These are phyloP conservation scores for Cordyceps farinosa DNA, from an alignment of 2,329 filamentous ascomycete genomes.

Conservation along the genomic window DNA sequence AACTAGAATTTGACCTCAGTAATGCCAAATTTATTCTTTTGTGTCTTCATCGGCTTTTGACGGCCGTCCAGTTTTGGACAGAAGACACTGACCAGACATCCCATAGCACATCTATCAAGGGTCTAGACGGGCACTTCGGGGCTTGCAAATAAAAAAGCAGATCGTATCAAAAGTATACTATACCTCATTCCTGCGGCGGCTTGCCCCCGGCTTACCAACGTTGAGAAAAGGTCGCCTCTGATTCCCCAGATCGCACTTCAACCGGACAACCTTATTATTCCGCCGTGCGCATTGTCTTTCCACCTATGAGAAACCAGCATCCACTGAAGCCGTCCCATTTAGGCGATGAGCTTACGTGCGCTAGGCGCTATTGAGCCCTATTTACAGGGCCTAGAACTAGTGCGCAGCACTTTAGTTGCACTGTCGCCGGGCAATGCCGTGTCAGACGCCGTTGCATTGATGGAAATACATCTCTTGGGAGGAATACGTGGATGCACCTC, in stretches of 20 bases:
- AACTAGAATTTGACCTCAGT: no score
- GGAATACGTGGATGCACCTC: background rate
- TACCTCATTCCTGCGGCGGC: background rate
- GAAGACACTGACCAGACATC: no score
- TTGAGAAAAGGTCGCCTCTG: background rate
- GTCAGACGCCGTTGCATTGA: background rate
- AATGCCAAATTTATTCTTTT: no score
- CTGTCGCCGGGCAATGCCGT: background rate
- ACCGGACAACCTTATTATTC: background rate
- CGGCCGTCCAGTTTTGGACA: no score
- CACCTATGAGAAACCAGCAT: constrained; percentile 3
- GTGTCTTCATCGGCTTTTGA: no score
- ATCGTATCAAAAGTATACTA: no score
- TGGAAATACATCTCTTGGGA: background rate
- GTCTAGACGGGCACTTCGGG: no score
- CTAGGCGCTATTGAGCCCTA: background rate
- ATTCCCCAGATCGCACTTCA: background rate
- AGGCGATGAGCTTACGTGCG: constrained; percentile 2
- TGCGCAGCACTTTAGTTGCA: background rate
- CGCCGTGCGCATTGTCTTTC: background rate
- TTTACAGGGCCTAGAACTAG: background rate
- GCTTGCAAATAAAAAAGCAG: no score
- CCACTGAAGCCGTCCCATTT: background rate
- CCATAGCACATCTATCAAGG: no score
- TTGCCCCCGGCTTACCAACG: background rate